Percentiles rank a stretch among this genome's conserved stretches.
Conservation (phyloP, 306 rosid genomes). For the Crotalaria pallida region DNA sequence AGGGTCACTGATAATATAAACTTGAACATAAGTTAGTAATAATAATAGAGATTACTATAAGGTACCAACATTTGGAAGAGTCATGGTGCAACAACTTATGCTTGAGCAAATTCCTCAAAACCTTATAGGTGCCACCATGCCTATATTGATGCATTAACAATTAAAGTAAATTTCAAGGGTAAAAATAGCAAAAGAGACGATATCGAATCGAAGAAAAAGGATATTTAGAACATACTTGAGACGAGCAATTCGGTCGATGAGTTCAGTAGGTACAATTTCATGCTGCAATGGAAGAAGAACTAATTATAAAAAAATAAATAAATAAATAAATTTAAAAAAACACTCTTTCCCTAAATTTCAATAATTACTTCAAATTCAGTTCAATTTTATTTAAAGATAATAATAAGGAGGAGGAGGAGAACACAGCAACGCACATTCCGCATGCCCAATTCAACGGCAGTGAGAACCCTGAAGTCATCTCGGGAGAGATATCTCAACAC, state of each 20-base stretch:
- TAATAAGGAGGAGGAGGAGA: no score
- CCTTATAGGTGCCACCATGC: slow-evolving; percentile 92
- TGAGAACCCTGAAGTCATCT: slow-evolving; percentile 93
- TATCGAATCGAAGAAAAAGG: neutral
- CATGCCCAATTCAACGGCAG: slow-evolving; percentile 92
- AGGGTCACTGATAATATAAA: neutral
- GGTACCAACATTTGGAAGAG: slow-evolving; percentile 72
- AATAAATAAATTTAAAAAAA: no score
- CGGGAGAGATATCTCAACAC: slow-evolving; percentile 74
- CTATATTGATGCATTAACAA: slow-evolving; percentile 25
- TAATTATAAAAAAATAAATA: neutral
- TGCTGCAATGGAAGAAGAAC: slow-evolving; percentile 40
- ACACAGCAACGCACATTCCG: slow-evolving; percentile 46
- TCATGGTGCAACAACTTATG: slow-evolving; percentile 89
- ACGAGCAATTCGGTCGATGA: slow-evolving; percentile 64
- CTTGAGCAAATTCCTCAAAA: slow-evolving; percentile 76
- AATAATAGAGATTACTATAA: neutral
- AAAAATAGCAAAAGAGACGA: neutral
- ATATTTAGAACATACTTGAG: slow-evolving; percentile 49
- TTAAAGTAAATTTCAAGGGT: neutral
- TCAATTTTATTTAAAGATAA: no score
- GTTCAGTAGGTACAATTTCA: slow-evolving; percentile 75
- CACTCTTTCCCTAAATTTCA: neutral
- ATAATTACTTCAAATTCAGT: neutral
- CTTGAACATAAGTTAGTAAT: neutral